Evolutionary conservation across 495 filamentous ascomycete species (phyloP), one percentile per base, ranked within the genome.

Genomic region (Tuber aestivum): DNA sequence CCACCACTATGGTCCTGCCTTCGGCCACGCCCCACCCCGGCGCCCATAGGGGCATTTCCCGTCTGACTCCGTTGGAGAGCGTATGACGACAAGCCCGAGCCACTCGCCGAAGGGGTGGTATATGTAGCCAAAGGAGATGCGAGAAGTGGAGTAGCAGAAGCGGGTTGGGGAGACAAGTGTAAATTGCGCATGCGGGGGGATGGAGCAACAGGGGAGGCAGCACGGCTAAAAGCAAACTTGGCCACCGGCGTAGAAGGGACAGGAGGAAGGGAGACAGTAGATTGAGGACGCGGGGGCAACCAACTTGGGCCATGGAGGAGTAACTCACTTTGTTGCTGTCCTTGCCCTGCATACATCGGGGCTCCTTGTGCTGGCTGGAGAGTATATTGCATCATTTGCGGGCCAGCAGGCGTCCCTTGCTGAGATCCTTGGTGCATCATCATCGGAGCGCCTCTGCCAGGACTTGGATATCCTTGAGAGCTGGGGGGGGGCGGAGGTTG

Each of bases 371-470:
- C 81, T 73, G 81, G 81, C 48, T 82, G 81, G 69, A 83, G 80
- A 42, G 81, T 79, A 45, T 83, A 83, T 23, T 78, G 74, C 77
- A 85, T 83, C 82, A 85, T 84, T 70, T 78, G 82, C 35, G 79
- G 79, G 41, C 83, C 83, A 9, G 79, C 61, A 70, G 81, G 81
- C 21, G 81, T 79, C 73, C 81, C 81, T 48, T 83, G 81, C 35
- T 76, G 79, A 44, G 81, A 83, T 61, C 78, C 78, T 75, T 89
- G 87, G 80, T 93, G 91, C 85, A 89, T 89, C 89, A 91, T 92
- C 89, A 92, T 90, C 5, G 89, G 90, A 20, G 91, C 89, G 21
- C 85, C 87, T 44, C 90, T 87, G 74, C 89, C 87, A 10, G 90
- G 90, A 77, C 90, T 91, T 45, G 89, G 89, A 82, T 89, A 92